Evolutionary conservation across 2,329 filamentous ascomycete genomes (phyloP), one percentile per base, ranked within the genome.

Genomic region (Malbranchea cinnamomea): DNA sequence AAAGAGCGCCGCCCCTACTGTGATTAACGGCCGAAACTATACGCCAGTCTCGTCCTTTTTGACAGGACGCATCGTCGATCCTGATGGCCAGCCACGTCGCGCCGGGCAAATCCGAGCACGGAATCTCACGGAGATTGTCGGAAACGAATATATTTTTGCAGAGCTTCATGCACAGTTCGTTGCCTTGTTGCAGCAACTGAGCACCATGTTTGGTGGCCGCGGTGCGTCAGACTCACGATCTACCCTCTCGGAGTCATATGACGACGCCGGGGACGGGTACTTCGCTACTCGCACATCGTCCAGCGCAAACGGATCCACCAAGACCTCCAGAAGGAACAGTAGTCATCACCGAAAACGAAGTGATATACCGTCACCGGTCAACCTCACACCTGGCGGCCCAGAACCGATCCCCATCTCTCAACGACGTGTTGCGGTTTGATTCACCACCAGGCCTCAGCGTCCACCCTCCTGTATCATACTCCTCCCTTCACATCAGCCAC

Each of bases 41-140:
- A 67, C 64, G 0, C 65, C 66, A 0, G 61, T 71, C 9, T 70
- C 66, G 2, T 70, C 67, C 1, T 72, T 72, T 45, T 51, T 72
- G 12, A 67, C 67, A 1, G 65, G 65, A 19, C 65, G 68, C 27
- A 59, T 57, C 20, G 50, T 67, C 14, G 68, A 71, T 37, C 65
- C 67, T 2, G 63, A 68, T 40, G 67, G 68, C 5, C 65, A 65
- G 34, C 59, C 63, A 22, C 59, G 67, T 26, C 54, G 65, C 6
- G 57, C 56, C 4, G 64, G 64, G 27, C 64, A 67, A 32, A 63
- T 66, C 41, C 61, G 63, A 27, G 65, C 67, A 13, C 62, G 68
- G 37, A 67, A 63, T 32, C 49, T 72, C n/a, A 60, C 63, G 9
- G 68, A 72, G 43, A 69, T 72, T 28, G 63, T 69, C 4, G 68